A percentile compares a stretch with the other conserved stretches of the same genome.
These are phyloP conservation scores for Ampelomyces quisqualis DNA, from an alignment of 2,329 filamentous ascomycete species.

Conservation along the genomic window DNA sequence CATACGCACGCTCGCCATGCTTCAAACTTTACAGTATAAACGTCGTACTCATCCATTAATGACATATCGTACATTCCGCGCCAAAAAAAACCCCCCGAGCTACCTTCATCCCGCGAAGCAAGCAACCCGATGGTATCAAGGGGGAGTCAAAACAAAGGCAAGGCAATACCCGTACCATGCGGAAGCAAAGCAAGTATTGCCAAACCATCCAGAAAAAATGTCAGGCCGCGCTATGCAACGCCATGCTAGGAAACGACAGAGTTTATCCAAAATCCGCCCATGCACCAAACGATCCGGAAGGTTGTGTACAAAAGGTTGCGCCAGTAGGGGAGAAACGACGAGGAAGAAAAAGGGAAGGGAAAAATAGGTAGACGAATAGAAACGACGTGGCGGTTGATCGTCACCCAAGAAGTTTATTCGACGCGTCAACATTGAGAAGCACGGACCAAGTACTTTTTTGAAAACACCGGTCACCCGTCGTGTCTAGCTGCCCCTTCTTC, in stretches of 20 bases:
- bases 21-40: too few species aligned
- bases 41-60: too few species aligned
- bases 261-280: not conserved
- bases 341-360: not conserved
- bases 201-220: not conserved
- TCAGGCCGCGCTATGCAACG: conserved; percentile 2
- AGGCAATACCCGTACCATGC: too few species aligned
- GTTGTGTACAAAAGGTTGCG: not conserved
- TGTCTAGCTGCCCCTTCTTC: conserved; percentile 27
- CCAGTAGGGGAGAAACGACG: not conserved
- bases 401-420: too few species aligned
- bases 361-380: not conserved
- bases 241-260: not conserved
- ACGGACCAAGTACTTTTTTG: too few species aligned
- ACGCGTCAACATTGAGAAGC: too few species aligned
- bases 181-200: not conserved
- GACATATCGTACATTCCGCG: not conserved
- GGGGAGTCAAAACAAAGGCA: not conserved
- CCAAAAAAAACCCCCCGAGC: too few species aligned
- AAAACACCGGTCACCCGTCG: too few species aligned
- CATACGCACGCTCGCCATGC: too few species aligned
- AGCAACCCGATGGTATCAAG: conserved; percentile 8
- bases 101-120: too few species aligned
- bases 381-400: too few species aligned
- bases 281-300: too few species aligned